Conservation (phyloP, 2,329 filamentous ascomycete genomes). For the Aspergillus sp. region DNA sequence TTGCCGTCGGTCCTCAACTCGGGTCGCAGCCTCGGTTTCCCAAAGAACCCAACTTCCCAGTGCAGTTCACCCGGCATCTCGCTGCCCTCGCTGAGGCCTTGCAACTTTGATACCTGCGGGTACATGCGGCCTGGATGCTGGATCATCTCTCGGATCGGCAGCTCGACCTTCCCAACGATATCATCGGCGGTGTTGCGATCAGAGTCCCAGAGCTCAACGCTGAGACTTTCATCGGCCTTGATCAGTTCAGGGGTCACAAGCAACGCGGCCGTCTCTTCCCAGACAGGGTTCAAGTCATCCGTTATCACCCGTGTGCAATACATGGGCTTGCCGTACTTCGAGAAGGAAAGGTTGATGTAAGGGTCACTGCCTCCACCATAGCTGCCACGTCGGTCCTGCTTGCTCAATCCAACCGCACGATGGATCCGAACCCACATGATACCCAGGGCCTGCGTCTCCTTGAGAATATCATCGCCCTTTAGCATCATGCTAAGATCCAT, state of each 20-base stretch:
- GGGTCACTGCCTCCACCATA: constrained; percentile 87
- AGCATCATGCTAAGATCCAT: constrained; percentile 88
- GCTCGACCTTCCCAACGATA: constrained; percentile 89
- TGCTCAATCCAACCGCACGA: constrained; percentile 81
- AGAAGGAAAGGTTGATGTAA: constrained; percentile 92
- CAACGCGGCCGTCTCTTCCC: constrained; percentile 82
- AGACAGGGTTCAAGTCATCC: constrained; percentile 89
- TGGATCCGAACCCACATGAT: constrained; percentile 93
- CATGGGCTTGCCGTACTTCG: constrained; percentile 96
- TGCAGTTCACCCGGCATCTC: constrained; percentile 90
- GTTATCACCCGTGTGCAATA: constrained; percentile 96
- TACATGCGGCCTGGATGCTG: constrained; percentile 93
- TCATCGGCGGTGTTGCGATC: constrained; percentile 91
- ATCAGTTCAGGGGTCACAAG: constrained; percentile 86
- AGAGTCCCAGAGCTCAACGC: constrained; percentile 94
- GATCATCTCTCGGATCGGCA: constrained; percentile 93
- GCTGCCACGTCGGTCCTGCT: constrained; percentile 81
- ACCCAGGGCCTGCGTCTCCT: constrained; percentile 78
- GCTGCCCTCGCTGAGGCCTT: constrained; percentile 78
- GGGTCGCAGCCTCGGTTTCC: constrained; percentile 82
- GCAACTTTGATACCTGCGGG: constrained; percentile 78
- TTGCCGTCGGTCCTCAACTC: constrained; percentile 85
- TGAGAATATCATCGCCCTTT: constrained; percentile 86
- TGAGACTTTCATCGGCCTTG: constrained; percentile 89
- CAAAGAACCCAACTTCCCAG: constrained; percentile 96